Conservation (phyloP, 1,284 basidiomycete genomes). For the Abortiporus biennis region DNA sequence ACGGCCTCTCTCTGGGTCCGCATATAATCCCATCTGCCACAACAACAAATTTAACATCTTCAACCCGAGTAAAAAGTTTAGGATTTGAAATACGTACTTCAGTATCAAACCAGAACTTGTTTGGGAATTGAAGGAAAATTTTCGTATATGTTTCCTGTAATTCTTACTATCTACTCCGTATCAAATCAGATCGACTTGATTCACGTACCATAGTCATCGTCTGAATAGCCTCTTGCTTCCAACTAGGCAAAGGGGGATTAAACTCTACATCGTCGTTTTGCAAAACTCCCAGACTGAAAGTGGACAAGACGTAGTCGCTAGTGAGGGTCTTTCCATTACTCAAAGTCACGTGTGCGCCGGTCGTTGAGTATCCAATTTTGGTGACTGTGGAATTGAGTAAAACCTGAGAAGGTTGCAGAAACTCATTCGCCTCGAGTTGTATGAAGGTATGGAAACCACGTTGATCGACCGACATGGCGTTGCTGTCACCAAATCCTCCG, state of each 20-base stretch:
- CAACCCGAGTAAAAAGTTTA: background rate
- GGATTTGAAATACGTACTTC: conserved; percentile 29
- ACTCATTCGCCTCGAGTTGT: conserved; percentile 48
- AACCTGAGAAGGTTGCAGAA: conserved; percentile 39
- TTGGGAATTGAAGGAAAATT: conserved; percentile 61
- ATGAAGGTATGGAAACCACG: conserved; percentile 54
- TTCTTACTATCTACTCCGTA: background rate
- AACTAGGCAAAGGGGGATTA: conserved; percentile 49
- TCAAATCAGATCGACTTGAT: background rate
- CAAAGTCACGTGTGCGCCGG: conserved; percentile 35
- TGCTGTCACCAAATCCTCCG: conserved; percentile 52
- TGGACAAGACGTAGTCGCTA: conserved; percentile 26
- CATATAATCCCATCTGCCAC: conserved; percentile 51
- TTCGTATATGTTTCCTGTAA: conserved; percentile 37
- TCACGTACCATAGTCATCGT: conserved; percentile 52
- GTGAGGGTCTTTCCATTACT: conserved; percentile 31
- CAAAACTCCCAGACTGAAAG: conserved; percentile 46
- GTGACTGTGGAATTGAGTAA: conserved; percentile 48
- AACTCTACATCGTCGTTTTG: conserved; percentile 60
- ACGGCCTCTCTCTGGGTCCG: conserved; percentile 51
- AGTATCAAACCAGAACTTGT: conserved; percentile 68
- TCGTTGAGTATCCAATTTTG: conserved; percentile 40
- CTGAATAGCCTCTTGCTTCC: conserved; percentile 63
- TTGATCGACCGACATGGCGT: conserved; percentile 50
- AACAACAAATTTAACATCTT: background rate